Evolutionary conservation across 495 filamentous ascomycete genomes (phyloP).

Genomic region (Aspergillus ostianus): DNA sequence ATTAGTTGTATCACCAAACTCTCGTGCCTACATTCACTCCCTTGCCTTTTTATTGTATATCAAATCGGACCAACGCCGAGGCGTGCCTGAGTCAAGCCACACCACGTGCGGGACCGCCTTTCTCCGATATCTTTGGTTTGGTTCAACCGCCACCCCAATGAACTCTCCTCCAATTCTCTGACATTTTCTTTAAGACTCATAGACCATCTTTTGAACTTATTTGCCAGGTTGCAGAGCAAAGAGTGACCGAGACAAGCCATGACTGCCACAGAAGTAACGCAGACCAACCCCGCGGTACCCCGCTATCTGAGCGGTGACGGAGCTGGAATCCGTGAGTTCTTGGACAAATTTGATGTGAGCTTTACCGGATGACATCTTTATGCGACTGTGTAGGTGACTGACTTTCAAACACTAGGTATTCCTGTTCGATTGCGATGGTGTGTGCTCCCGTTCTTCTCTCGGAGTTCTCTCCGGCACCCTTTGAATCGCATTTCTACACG

Average conservation of each 20-base stretch:
- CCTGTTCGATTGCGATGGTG: slow-evolving; percentile 96
- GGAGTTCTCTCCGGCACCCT: slow-evolving; percentile 11
- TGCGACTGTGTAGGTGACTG: neutral
- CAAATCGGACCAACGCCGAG: neutral
- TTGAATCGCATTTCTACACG: slow-evolving; percentile 1
- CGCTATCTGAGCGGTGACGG: slow-evolving; percentile 80
- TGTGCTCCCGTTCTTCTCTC: slow-evolving; percentile 21
- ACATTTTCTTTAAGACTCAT: neutral
- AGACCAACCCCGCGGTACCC: slow-evolving; percentile 35
- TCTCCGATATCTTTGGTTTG: slow-evolving; percentile 4
- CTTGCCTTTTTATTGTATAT: neutral
- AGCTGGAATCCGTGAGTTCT: slow-evolving; percentile 71
- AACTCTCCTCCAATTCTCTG: neutral
- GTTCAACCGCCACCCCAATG: neutral
- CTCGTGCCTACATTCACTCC: neutral
- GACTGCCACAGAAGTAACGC: neutral
- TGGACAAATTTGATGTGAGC: slow-evolving; percentile 89
- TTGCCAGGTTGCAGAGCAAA: neutral
- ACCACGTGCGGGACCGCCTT: slow-evolving; percentile 6
- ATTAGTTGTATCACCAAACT: neutral
- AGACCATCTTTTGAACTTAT: neutral
- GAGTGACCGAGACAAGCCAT: neutral
- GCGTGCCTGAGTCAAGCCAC: slow-evolving; percentile 5
- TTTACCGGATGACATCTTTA: neutral
- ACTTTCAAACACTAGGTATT: slow-evolving; percentile 63